A percentile compares a stretch with the other conserved stretches of the same genome.
Conservation (phyloP, 805 yeast genomes). For the Metschnikowia aberdeeniae region DNA sequence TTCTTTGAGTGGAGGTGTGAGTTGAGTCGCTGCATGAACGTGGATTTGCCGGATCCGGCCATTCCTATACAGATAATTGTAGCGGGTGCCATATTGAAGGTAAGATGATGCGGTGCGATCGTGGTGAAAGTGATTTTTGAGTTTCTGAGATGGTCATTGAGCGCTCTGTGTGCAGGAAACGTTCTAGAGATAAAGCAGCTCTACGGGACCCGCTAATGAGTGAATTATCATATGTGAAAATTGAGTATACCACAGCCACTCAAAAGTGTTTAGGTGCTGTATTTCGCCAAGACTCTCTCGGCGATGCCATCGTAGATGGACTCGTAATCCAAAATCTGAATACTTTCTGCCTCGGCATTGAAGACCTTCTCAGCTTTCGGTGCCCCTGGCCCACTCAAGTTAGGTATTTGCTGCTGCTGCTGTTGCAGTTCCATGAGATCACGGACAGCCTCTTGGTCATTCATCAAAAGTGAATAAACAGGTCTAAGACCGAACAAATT, state of each 20-base stretch:
- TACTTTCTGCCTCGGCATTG: conserved; percentile 66
- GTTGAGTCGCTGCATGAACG: conserved; percentile 92
- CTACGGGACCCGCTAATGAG: not conserved
- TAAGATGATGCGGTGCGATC: not conserved
- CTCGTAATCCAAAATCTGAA: conserved; percentile 56
- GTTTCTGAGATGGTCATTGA: conserved; percentile 1
- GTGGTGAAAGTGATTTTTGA: not conserved
- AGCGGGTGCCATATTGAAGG: conserved; percentile 14
- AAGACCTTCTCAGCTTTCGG: conserved; percentile 63
- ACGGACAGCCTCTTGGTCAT: conserved; percentile 44
- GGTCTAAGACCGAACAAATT: conserved; percentile 80
- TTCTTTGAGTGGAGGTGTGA: conserved; percentile 75
- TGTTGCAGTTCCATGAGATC: conserved; percentile 43
- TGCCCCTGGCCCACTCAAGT: conserved; percentile 51
- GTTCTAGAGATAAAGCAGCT: not conserved
- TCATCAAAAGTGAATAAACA: conserved; percentile 66
- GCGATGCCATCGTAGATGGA: conserved; percentile 54
- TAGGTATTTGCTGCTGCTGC: conserved; percentile 36
- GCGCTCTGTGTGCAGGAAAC: not conserved
- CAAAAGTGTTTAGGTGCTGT: not conserved
- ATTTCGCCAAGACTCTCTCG: conserved; percentile 10
- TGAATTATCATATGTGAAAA: not conserved
- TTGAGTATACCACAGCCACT: not conserved
- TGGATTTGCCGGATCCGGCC: conserved; percentile 88
- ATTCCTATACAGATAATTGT: conserved; percentile 47